These are phyloP conservation scores for Binderoboletus segoi DNA, from an alignment of 1,284 basidiomycete species.

Conservation along the genomic window DNA sequence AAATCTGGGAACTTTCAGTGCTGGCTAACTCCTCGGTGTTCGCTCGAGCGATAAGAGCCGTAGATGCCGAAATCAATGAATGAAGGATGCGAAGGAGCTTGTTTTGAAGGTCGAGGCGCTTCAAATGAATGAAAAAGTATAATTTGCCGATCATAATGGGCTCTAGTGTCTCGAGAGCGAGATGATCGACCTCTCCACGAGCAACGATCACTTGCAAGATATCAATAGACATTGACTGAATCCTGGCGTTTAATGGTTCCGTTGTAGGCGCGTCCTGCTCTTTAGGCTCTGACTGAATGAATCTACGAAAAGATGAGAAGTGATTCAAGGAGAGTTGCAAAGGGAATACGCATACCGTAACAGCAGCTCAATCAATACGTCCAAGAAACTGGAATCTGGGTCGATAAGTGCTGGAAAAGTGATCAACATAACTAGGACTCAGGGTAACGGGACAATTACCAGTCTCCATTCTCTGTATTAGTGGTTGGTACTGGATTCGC, in stretches of 20 bases:
- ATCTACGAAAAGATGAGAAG: slow-evolving; percentile 47
- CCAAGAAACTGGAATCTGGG: slow-evolving; percentile 70
- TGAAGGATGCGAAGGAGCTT: slow-evolving; percentile 92
- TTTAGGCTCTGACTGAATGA: slow-evolving; percentile 75
- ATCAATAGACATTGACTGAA: slow-evolving; percentile 80
- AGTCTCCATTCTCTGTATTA: slow-evolving; percentile 59
- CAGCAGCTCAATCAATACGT: slow-evolving; percentile 69
- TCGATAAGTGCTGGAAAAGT: slow-evolving; percentile 51
- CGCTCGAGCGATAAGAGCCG: slow-evolving; percentile 27
- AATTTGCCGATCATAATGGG: slow-evolving; percentile 75
- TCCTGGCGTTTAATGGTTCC: slow-evolving; percentile 59
- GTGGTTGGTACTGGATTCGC: slow-evolving; percentile 59
- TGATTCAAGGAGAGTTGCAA: background rate
- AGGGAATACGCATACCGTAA: slow-evolving; percentile 53
- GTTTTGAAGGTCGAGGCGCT: slow-evolving; percentile 83
- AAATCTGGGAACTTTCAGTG: slow-evolving; percentile 28
- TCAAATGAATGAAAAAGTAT: slow-evolving; percentile 69
- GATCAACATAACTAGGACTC: slow-evolving; percentile 16
- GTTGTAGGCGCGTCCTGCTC: slow-evolving; percentile 50
- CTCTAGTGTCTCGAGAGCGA: slow-evolving; percentile 67
- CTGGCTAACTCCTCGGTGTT: slow-evolving; percentile 33
- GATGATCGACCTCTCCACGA: slow-evolving; percentile 71
- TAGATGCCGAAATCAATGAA: slow-evolving; percentile 72
- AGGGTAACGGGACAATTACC: slow-evolving; percentile 42
- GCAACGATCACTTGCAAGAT: slow-evolving; percentile 81